A percentile compares a stretch with the other conserved stretches of the same genome.
Evolutionary conservation across 2,329 filamentous ascomycete species (phyloP).

Genomic region (Cercospora canescens): DNA sequence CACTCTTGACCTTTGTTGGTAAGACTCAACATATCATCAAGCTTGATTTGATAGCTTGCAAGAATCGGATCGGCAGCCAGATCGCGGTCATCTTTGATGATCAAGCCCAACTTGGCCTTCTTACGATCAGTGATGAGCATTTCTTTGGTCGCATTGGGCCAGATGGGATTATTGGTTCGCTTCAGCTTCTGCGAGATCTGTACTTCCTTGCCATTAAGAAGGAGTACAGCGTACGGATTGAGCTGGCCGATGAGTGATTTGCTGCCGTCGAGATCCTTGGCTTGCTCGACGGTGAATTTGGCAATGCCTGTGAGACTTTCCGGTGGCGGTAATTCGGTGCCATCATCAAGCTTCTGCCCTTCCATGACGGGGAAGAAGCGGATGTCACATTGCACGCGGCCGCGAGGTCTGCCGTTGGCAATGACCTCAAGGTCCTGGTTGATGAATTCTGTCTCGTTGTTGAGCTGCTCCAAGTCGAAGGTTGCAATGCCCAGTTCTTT

Average conservation of each 20-base stretch:
- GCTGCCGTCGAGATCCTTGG: slow-evolving; percentile 88
- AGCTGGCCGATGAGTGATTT: slow-evolving; percentile 91
- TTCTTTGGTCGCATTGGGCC: slow-evolving; percentile 89
- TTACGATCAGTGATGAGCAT: slow-evolving; percentile 93
- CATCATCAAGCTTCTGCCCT: slow-evolving; percentile 69
- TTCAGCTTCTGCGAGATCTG: slow-evolving; percentile 90
- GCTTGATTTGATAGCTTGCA: slow-evolving; percentile 91
- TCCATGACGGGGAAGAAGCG: slow-evolving; percentile 94
- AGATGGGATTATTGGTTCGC: slow-evolving; percentile 96
- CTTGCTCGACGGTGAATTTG: slow-evolving; percentile 90
- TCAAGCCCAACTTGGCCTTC: slow-evolving; percentile 83
- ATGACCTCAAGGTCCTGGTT: slow-evolving; percentile 83
- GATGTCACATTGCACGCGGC: slow-evolving; percentile 76
- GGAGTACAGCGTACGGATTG: slow-evolving; percentile 84
- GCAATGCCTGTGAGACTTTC: slow-evolving; percentile 93
- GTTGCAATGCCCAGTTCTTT: slow-evolving; percentile 88
- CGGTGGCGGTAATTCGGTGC: slow-evolving; percentile 75
- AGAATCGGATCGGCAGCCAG: slow-evolving; percentile 78
- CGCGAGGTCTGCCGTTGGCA: slow-evolving; percentile 79
- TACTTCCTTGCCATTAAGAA: slow-evolving; percentile 90
- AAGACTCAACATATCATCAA: slow-evolving; percentile 88
- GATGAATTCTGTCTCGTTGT: slow-evolving; percentile 75
- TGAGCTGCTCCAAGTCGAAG: slow-evolving; percentile 80
- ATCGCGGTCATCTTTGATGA: slow-evolving; percentile 94
- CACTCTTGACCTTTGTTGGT: slow-evolving; percentile 94